These are phyloP conservation scores for Akanthomyces dipterigenus DNA, from an alignment of 2,329 filamentous ascomycete species.

Conservation along the genomic window DNA sequence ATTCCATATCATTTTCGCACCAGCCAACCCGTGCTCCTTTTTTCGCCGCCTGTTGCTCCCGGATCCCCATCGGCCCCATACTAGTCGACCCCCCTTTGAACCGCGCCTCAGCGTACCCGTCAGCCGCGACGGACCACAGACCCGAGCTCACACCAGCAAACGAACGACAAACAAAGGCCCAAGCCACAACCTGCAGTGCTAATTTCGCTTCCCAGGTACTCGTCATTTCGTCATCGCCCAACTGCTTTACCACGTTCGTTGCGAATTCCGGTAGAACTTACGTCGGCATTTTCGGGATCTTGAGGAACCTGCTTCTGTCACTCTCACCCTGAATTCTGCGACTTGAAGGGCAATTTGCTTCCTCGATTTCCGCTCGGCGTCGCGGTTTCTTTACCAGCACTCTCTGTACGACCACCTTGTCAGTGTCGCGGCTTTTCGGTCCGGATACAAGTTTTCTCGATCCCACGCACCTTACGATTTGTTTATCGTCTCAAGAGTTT, in stretches of 20 bases:
- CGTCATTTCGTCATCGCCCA: slow-evolving; percentile 35
- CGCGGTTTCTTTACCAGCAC: slow-evolving; percentile 11
- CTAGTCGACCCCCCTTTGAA: neutral
- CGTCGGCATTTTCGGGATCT: slow-evolving; percentile 22
- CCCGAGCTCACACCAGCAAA: slow-evolving; percentile 6
- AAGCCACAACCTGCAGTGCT: neutral
- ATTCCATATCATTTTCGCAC: neutral
- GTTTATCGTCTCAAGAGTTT: slow-evolving; percentile 7
- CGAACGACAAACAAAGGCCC: slow-evolving; percentile 4
- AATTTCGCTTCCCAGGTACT: slow-evolving; percentile 29
- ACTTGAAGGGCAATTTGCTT: slow-evolving; percentile 11
- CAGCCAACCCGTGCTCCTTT: neutral
- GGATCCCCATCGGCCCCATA: neutral
- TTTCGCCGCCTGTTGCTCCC: neutral
- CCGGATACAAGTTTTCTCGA: slow-evolving; percentile 8
- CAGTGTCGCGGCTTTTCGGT: slow-evolving; percentile 10
- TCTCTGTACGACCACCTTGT: slow-evolving; percentile 12
- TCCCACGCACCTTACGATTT: slow-evolving; percentile 9
- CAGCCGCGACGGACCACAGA: slow-evolving; percentile 2
- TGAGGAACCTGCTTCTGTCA: slow-evolving; percentile 20
- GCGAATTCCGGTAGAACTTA: slow-evolving; percentile 33
- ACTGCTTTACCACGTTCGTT: slow-evolving; percentile 34
- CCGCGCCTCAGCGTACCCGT: slow-evolving; percentile 10
- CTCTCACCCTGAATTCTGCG: slow-evolving; percentile 15
- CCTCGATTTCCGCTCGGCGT: slow-evolving; percentile 10